phyloP scores from a whole-genome alignment of 2,329 filamentous ascomycete genomes.

The Aureobasidium leucospermi region DNA sequence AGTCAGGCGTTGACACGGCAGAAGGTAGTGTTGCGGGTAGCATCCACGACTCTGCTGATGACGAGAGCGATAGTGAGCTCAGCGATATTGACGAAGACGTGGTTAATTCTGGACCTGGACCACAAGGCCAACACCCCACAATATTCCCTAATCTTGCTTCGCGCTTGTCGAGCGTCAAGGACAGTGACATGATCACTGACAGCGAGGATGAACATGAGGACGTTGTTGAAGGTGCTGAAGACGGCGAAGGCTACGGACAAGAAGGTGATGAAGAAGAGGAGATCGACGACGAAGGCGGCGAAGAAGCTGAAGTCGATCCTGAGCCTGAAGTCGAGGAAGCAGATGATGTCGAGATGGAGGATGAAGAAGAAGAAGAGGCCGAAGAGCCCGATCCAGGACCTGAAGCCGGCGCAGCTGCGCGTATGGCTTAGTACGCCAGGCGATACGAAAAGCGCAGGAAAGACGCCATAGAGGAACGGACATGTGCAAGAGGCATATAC shows the following conservation, averaged over 20 bases:
- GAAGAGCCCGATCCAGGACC: background rate
- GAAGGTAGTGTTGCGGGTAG: slow-evolving; percentile 41
- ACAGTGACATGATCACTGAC: background rate
- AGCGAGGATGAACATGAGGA: slow-evolving; percentile 12
- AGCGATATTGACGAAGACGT: slow-evolving; percentile 42
- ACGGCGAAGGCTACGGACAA: slow-evolving; percentile 15
- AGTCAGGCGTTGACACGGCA: slow-evolving; percentile 28
- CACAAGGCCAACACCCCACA: slow-evolving; percentile 7
- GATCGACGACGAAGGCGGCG: slow-evolving; percentile 3
- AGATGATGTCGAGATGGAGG: background rate
- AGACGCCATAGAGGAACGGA: too few relatives aligned
- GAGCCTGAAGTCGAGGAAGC: background rate
- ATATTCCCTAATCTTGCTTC: background rate
- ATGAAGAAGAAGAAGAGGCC: background rate
- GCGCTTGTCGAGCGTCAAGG: background rate
- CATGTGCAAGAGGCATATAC: too few relatives aligned
- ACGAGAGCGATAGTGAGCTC: slow-evolving; percentile 49
- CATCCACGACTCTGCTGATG: slow-evolving; percentile 48
- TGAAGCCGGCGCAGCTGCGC: background rate
- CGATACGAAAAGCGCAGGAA: background rate
- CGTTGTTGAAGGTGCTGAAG: slow-evolving; percentile 14
- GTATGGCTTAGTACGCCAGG: background rate
- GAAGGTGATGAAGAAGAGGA: slow-evolving; percentile 20
- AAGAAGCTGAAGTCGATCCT: slow-evolving; percentile 3
- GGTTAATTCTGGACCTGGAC: slow-evolving; percentile 17